Percentiles rank a stretch among this genome's conserved stretches.
Conservation (phyloP, 2,329 filamentous ascomycete genomes). For the Fusarium sp. region DNA sequence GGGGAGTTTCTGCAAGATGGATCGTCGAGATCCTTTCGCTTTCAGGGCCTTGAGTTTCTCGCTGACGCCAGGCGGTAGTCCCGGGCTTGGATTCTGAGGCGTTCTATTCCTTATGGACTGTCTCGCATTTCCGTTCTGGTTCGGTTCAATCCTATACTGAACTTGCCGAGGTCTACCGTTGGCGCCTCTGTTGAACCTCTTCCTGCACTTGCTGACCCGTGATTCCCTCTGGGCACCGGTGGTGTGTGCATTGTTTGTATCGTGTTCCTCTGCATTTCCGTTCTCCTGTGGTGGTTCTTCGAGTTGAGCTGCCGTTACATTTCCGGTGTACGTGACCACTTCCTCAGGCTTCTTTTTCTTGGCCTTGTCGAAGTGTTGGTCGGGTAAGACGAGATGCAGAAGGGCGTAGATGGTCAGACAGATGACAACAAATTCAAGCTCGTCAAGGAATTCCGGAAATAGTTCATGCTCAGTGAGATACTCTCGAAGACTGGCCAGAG, state of each 20-base stretch:
- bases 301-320: not conserved
- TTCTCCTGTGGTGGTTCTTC: constrained; percentile 1
- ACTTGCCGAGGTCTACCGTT: constrained; percentile 6
- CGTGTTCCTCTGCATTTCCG: not conserved
- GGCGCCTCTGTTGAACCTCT: not conserved
- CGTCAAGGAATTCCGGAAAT: constrained; percentile 1
- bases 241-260: not conserved
- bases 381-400: not conserved
- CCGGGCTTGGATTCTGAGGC: not conserved
- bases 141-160: not conserved
- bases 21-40: too few relatives aligned
- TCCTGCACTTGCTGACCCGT: not conserved
- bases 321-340: not conserved
- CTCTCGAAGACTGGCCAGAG: constrained; percentile 9
- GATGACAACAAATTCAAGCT: constrained; percentile 1
- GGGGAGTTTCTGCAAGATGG: not conserved
- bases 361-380: not conserved
- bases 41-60: not conserved
- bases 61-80: not conserved
- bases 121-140: constrained; percentile 6
- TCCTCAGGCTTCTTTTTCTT: not conserved
- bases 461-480: constrained; percentile 5
- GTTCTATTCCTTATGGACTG: not conserved
- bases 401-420: constrained; percentile 27
- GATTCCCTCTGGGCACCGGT: not conserved